A percentile compares a stretch with the other conserved stretches of the same genome.
phyloP scores from a whole-genome alignment of 2,329 filamentous ascomycete species.

The Alternaria sp. region DNA sequence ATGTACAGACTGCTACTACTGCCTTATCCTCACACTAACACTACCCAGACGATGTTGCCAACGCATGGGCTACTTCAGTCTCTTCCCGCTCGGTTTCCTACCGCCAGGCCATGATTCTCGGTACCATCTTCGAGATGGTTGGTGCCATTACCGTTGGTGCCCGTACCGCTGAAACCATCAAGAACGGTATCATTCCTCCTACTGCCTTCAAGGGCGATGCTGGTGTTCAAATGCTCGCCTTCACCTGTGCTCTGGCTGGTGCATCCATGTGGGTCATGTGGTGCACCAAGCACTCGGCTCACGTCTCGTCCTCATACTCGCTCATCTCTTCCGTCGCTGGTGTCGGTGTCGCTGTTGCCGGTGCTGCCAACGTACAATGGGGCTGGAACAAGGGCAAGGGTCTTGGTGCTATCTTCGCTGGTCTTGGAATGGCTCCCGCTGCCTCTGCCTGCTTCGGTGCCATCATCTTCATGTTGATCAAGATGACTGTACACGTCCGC shows the following conservation, averaged over 20 bases:
- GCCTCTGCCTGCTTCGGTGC: slow-evolving; percentile 72
- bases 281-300: slow-evolving; percentile 76
- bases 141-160: slow-evolving; percentile 56
- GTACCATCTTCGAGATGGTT: slow-evolving; percentile 58
- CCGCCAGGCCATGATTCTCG: slow-evolving; percentile 64
- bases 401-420: slow-evolving; percentile 68
- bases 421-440: slow-evolving; percentile 73
- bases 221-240: slow-evolving; percentile 62
- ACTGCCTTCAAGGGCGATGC: slow-evolving; percentile 56
- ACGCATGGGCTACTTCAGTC: slow-evolving; percentile 82
- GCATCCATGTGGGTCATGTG: slow-evolving; percentile 80
- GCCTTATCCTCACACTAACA: slow-evolving; percentile 12
- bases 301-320: slow-evolving; percentile 66
- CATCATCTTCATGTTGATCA: slow-evolving; percentile 76
- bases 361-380: slow-evolving; percentile 64
- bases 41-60: slow-evolving; percentile 78
- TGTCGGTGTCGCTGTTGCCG: slow-evolving; percentile 64
- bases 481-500: slow-evolving; percentile 73
- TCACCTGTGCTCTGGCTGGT: slow-evolving; percentile 67
- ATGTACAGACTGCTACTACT: slow-evolving; percentile 48
- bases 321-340: slow-evolving; percentile 59
- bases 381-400: slow-evolving; percentile 70
- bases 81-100: slow-evolving; percentile 80
- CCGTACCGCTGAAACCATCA: slow-evolving; percentile 76
- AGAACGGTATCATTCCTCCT: slow-evolving; percentile 69